Conservation (phyloP, 1,284 basidiomycete species). For the Apiotrichum siamense region DNA sequence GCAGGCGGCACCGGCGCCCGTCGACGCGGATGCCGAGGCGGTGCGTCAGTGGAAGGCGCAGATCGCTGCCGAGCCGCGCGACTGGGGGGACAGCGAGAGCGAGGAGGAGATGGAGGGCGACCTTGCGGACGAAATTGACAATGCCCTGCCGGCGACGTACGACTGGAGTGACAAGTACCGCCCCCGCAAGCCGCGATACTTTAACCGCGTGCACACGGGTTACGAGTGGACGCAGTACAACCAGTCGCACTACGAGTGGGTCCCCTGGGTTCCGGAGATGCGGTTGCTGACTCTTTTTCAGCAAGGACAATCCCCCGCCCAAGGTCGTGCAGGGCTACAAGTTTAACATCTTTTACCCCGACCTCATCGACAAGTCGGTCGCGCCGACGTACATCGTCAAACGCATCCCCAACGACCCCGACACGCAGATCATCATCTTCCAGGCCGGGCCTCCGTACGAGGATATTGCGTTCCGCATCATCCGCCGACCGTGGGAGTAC, state of each 20-base stretch:
- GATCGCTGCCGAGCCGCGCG: slow-evolving; percentile 35
- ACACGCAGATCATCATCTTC: slow-evolving; percentile 89
- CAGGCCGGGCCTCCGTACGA: slow-evolving; percentile 97
- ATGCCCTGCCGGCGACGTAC: slow-evolving; percentile 54
- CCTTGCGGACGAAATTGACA: slow-evolving; percentile 63
- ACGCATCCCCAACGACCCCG: slow-evolving; percentile 84
- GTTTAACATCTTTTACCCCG: slow-evolving; percentile 54
- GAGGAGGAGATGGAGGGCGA: slow-evolving; percentile 66
- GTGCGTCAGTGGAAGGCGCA: slow-evolving; percentile 74
- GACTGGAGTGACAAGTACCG: slow-evolving; percentile 99
- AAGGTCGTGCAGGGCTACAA: slow-evolving; percentile 99
- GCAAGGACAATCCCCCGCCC: slow-evolving; percentile 87
- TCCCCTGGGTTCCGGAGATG: slow-evolving; percentile 18
- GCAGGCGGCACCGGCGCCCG: neutral
- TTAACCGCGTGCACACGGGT: slow-evolving; percentile 99
- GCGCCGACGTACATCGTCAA: slow-evolving; percentile 93
- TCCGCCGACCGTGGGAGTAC: slow-evolving; percentile 97
- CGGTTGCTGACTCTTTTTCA: slow-evolving; percentile 2
- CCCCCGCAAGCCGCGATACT: slow-evolving; percentile 96
- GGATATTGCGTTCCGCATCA: slow-evolving; percentile 96
- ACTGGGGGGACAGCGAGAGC: slow-evolving; percentile 50
- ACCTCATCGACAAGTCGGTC: slow-evolving; percentile 73
- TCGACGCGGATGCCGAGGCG: slow-evolving; percentile 60
- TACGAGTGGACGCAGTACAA: slow-evolving; percentile 99
- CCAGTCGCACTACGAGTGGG: slow-evolving; percentile 95